phyloP scores from a whole-genome alignment of 2,329 filamentous ascomycete genomes.

The Tympanopsis confertula region DNA sequence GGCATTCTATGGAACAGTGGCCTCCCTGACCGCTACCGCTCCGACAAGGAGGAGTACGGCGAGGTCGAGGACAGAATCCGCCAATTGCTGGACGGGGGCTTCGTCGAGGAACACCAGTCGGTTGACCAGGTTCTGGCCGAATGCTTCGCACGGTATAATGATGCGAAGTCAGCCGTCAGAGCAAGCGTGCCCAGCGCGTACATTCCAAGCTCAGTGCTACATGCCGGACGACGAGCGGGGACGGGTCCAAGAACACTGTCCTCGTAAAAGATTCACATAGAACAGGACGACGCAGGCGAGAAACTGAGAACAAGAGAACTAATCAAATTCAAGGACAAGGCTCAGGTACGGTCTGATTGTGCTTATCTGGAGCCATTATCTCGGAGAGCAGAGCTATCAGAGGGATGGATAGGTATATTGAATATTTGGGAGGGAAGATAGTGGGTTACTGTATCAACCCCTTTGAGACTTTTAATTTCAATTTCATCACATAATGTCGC shows the following conservation, averaged over 20 bases:
- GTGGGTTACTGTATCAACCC: too few species aligned
- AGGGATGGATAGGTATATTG: too few species aligned
- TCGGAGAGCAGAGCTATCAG: too few species aligned
- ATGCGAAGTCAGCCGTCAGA: conserved; percentile 32
- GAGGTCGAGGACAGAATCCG: conserved; percentile 37
- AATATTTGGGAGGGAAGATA: too few species aligned
- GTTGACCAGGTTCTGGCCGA: conserved; percentile 33
- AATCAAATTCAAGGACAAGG: too few species aligned
- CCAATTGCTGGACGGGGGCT: conserved; percentile 32
- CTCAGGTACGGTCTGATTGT: too few species aligned
- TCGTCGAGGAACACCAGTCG: conserved; percentile 27
- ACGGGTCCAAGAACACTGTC: background rate
- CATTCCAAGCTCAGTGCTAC: conserved; percentile 6
- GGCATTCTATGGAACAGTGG: conserved; percentile 41
- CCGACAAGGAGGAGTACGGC: conserved; percentile 34
- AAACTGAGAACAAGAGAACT: too few species aligned
- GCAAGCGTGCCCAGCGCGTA: conserved; percentile 33
- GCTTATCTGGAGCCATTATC: too few species aligned
- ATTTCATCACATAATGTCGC: too few species aligned
- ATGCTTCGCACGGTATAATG: conserved; percentile 31
- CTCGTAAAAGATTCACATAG: too few species aligned
- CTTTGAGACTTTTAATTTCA: too few species aligned
- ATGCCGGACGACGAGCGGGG: conserved; percentile 1
- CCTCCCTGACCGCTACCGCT: conserved; percentile 36
- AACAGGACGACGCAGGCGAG: too few species aligned